Evolutionary conservation across 441 rosid genomes (phyloP).

Genomic region (Viola pubescens): DNA sequence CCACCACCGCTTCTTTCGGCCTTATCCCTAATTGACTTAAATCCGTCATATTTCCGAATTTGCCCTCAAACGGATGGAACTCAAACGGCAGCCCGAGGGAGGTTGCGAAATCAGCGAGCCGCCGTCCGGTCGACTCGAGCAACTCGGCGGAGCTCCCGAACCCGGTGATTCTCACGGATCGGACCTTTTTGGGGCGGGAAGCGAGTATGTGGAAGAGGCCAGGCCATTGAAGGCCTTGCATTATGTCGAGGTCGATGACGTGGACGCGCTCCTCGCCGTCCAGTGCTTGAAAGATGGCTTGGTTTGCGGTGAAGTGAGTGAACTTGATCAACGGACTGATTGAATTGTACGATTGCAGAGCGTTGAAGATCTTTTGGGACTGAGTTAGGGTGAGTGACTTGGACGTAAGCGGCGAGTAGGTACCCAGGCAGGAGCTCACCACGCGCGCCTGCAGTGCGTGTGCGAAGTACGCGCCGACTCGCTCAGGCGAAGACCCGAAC

Average conservation of each 20-base stretch:
- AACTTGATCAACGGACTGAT: slow-evolving; percentile 66
- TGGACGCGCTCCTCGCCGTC: slow-evolving; percentile 74
- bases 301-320: slow-evolving; percentile 92
- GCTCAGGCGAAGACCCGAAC: slow-evolving; percentile 72
- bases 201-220: slow-evolving; percentile 89
- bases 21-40: slow-evolving; percentile 47
- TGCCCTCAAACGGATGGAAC: slow-evolving; percentile 65
- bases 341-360: slow-evolving; percentile 72
- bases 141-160: slow-evolving; percentile 69
- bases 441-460: slow-evolving; percentile 86
- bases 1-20: slow-evolving; percentile 61
- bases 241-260: slow-evolving; percentile 80
- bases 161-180: slow-evolving; percentile 72
- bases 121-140: slow-evolving; percentile 67
- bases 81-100: slow-evolving; percentile 69
- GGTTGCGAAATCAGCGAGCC: slow-evolving; percentile 70
- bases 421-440: slow-evolving; percentile 55
- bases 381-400: slow-evolving; percentile 41
- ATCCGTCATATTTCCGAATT: slow-evolving; percentile 51
- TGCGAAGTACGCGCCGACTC: slow-evolving; percentile 79
- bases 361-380: slow-evolving; percentile 64
- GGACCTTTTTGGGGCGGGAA: slow-evolving; percentile 60
- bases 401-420: slow-evolving; percentile 38
- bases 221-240: slow-evolving; percentile 99
- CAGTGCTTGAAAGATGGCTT: slow-evolving; percentile 77